A percentile compares a stretch with the other conserved stretches of the same genome.
phyloP scores from a whole-genome alignment of 106 monocot species.

The Triglochin maritima region DNA sequence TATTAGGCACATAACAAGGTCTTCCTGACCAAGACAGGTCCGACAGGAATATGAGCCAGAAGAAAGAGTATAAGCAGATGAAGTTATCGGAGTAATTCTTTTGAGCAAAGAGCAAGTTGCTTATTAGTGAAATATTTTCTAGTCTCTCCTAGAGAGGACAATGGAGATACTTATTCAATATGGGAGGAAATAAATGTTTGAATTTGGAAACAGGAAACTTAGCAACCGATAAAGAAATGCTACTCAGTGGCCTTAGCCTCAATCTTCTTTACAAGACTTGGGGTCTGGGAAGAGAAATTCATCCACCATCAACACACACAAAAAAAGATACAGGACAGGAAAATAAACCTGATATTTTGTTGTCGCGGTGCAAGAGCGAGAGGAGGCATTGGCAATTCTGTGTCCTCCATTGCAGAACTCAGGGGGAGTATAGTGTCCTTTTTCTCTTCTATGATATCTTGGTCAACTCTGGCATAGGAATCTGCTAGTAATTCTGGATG shows the following conservation, averaged over 20 bases:
- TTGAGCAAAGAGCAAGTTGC: too few relatives aligned
- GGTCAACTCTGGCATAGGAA: slow-evolving; percentile 11
- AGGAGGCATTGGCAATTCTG: slow-evolving; percentile 79
- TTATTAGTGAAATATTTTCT: too few relatives aligned
- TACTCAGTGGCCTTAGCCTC: too few relatives aligned
- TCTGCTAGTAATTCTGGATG: slow-evolving; percentile 25
- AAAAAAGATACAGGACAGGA: too few relatives aligned
- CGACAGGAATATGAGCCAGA: not conserved
- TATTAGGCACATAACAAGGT: not conserved
- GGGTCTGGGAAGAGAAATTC: too few relatives aligned
- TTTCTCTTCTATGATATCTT: slow-evolving; percentile 12
- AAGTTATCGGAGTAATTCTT: not conserved
- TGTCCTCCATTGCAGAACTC: slow-evolving; percentile 32
- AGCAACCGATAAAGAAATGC: too few relatives aligned
- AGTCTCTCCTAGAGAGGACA: too few relatives aligned
- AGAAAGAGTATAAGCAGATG: not conserved
- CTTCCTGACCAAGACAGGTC: not conserved
- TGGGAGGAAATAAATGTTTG: too few relatives aligned
- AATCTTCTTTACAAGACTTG: too few relatives aligned
- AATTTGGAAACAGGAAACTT: too few relatives aligned
- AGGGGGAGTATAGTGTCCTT: slow-evolving; percentile 25
- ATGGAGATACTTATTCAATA: too few relatives aligned
- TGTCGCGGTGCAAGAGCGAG: slow-evolving; percentile 55
- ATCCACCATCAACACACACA: too few relatives aligned
- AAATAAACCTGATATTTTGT: slow-evolving; percentile 46